Base-by-base conservation (phyloP, 2,329 filamentous ascomycete species). In the Trichoderma sp. region DNA sequence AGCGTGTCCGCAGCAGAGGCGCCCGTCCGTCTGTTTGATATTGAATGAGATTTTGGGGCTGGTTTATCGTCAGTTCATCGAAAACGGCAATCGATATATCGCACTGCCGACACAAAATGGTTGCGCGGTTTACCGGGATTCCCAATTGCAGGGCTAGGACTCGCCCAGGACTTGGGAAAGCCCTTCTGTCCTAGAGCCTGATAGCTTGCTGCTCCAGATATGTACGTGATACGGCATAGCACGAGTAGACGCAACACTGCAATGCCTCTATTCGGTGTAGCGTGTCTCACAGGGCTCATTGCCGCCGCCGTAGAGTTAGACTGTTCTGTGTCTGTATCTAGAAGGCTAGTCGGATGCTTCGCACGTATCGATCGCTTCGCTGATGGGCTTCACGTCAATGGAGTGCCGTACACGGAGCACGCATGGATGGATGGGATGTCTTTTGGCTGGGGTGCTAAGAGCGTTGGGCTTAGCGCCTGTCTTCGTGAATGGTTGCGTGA, bases 191-290 rank as follows among this genome's bases (percentile, higher is more conserved):
- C 47, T 53, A 23, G 47, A 53, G 47, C 47, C 20, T 53, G 47
- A 12, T 23, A n/a, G 39, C 15, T 53, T 23, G 34, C 43, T 3
- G 23, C 53, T 15, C 57, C 9, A 11, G 8, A 34, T 53, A 57
- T 55, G 47, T 39, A 57, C 47, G 64, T 17, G 64, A 67, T 57
- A 39, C 28, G 50, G 50, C 32, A 57, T 28, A 57, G 64, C 50
- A 57, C 36, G 15, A 17, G 36, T 39, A 17, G 36, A 39, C 50
- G 32, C 50, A 39, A 57, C 50, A 39, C 61, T 1, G 0, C 32
- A 67, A 67, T 67, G 64, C 64, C 64, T 67, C 11, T 23, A 43
- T 58, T 67, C 11, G 64, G 64, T 43, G 64, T 67, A 67, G 64
- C 30, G 43, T 20, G 30, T 39, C 50, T 57, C 53, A 20, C 32